Base-by-base conservation (phyloP, 1,284 basidiomycete genomes). In the Malassezia arunalokei region DNA sequence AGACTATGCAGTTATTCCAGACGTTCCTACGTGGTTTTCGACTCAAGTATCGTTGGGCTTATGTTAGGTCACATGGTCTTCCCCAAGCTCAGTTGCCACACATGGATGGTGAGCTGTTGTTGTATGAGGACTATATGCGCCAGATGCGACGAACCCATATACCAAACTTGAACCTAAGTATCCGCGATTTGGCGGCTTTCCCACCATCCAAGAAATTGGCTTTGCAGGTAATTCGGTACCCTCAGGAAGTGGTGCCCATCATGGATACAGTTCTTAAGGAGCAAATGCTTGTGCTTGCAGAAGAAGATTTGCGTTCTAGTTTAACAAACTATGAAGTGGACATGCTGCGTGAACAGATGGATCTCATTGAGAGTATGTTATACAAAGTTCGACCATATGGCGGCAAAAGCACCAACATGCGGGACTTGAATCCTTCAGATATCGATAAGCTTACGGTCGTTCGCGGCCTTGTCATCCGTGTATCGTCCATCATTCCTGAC, bases 211-310 rank as follows among this genome's bases (percentile, higher is more conserved):
- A 82, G 69, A 89, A 88, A 74, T 78, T 95, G 30, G 66, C 65
- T 41, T 58, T 64, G 50, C 71, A 74, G 59, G 63, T 96, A 11
- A 74, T 83, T 60, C 90, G 89, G 70, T 98, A 92, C 73, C 94
- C 92, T 0, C 90, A 95, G 74, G 92, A 98, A 77, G 83, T 96
- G 47, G 81, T 98, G 39, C 92, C 92, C 2, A 87, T 88, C 47
- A 90, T 95, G 84, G 94, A 98, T 78, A 87, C 91, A 68, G 85
- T 90, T 0, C 77, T 96, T 61, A 88, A 91, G 75, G 91, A 96
- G 57, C 72, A 64, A 47, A 72, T 73, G 64, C 60, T 73, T 40
- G 64, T 69, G 47, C 54, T 73, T 43, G 70, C 67, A 20, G 61
- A 89, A 50, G 78, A 83, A 60, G 87, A 92, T 68, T 80, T 83